phyloP scores from a whole-genome alignment of 2,329 filamentous ascomycete genomes.

The Stromatinia cepivora region DNA sequence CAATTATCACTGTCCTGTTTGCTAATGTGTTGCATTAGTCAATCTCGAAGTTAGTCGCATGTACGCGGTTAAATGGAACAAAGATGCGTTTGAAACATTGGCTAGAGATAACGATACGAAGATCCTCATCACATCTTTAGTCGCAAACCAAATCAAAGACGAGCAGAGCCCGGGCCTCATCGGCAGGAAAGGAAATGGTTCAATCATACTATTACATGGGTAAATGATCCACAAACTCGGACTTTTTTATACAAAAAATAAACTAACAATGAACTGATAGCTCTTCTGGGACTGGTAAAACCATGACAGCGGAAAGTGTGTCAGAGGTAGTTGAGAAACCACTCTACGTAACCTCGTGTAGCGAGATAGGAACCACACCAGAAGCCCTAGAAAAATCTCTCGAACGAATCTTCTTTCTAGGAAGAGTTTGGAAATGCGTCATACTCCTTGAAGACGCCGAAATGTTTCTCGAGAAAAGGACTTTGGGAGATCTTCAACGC shows the following conservation, averaged over 20 bases:
- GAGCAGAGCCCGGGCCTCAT: slow-evolving; percentile 2
- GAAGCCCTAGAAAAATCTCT: slow-evolving; percentile 12
- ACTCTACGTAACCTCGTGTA: slow-evolving; percentile 15
- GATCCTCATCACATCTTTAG: slow-evolving; percentile 17
- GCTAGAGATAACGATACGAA: slow-evolving; percentile 16
- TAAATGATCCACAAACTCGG: background rate
- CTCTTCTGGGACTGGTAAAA: slow-evolving; percentile 21
- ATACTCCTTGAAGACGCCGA: slow-evolving; percentile 22
- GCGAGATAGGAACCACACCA: slow-evolving; percentile 14
- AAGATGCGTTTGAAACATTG: slow-evolving; percentile 20
- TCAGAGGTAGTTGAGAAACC: slow-evolving; percentile 15
- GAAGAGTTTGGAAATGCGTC: slow-evolving; percentile 20
- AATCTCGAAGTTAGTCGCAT: slow-evolving; percentile 23
- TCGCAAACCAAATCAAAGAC: slow-evolving; percentile 21
- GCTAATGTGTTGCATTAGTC: slow-evolving; percentile 5
- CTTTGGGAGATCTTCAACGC: slow-evolving; percentile 14
- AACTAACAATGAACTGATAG: background rate
- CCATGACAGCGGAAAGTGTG: slow-evolving; percentile 20
- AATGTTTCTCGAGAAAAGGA: slow-evolving; percentile 19
- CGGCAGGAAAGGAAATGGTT: slow-evolving; percentile 12
- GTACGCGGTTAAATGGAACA: slow-evolving; percentile 21
- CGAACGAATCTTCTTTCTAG: slow-evolving; percentile 16
- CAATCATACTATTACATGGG: slow-evolving; percentile 21
- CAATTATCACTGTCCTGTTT: background rate
- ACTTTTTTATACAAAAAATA: background rate